phyloP scores from a whole-genome alignment of 2,329 filamentous ascomycete genomes.

The Alternaria infectoria region DNA sequence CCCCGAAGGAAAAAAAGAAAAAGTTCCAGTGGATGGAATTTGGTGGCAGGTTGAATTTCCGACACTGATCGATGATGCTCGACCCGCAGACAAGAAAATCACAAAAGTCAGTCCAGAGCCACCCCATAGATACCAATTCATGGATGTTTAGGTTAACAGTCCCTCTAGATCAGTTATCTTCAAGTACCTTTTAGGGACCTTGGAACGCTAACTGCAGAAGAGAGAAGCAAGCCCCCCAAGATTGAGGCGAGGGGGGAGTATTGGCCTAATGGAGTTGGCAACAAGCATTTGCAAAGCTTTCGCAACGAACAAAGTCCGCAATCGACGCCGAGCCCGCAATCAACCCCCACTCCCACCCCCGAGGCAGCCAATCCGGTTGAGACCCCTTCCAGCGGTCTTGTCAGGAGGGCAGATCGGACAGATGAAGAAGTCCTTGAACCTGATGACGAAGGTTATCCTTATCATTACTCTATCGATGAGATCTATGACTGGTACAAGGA shows the following conservation, averaged over 20 bases:
- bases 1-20: not conserved
- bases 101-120: slow-evolving; percentile 5
- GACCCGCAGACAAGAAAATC: slow-evolving; percentile 5
- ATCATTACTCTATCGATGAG: slow-evolving; percentile 9
- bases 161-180: not conserved
- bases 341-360: not conserved
- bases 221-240: slow-evolving; percentile 2
- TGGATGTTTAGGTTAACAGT: not conserved
- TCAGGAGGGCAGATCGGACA: slow-evolving; percentile 4
- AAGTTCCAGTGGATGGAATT: slow-evolving; percentile 9
- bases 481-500: slow-evolving; percentile 8
- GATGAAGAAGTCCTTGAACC: not conserved
- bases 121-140: not conserved
- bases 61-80: slow-evolving; percentile 11
- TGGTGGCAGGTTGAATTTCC: slow-evolving; percentile 15
- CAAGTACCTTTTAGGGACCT: not conserved
- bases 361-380: not conserved
- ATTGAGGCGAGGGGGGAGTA: not conserved
- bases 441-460: slow-evolving; percentile 7
- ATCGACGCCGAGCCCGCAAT: not conserved
- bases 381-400: slow-evolving; percentile 5
- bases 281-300: not conserved
- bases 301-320: not conserved
- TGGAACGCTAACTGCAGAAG: not conserved
- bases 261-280: slow-evolving; percentile 10